Evolutionary conservation across 1,284 basidiomycete genomes (phyloP).

Genomic region (Puccinia hordei): DNA sequence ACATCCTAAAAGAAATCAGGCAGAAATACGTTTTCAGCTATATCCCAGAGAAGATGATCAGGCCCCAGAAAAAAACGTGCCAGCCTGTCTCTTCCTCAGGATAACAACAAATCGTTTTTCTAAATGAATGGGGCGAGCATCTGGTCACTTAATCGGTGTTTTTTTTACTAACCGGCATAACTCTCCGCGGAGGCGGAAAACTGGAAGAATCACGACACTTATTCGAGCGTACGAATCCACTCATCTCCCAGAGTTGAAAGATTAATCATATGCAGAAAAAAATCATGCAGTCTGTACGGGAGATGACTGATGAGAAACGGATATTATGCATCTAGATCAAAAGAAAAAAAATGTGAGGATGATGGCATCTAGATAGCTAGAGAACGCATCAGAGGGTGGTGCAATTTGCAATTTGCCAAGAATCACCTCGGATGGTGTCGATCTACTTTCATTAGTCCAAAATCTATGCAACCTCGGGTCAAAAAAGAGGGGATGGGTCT

Average conservation of each 20-base stretch:
- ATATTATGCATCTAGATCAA: background rate
- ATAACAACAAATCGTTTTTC: background rate
- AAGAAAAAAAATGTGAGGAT: background rate
- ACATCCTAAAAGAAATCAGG: too few relatives aligned
- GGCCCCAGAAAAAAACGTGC: too few relatives aligned
- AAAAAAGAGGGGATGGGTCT: too few relatives aligned
- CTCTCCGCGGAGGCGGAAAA: slow-evolving; percentile 3
- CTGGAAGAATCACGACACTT: background rate
- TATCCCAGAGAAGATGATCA: too few relatives aligned
- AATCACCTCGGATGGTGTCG: background rate
- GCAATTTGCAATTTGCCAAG: background rate
- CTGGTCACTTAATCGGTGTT: background rate
- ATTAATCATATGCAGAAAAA: background rate
- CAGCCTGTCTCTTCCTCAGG: background rate
- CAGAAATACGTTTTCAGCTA: background rate
- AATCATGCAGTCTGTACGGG: background rate
- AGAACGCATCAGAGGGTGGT: background rate
- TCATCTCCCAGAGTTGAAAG: background rate
- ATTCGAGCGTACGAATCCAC: background rate
- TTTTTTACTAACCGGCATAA: background rate
- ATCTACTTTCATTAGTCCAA: too few relatives aligned
- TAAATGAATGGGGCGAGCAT: background rate
- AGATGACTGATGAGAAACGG: background rate
- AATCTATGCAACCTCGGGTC: too few relatives aligned
- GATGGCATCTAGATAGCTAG: background rate